Evolutionary conservation across 805 yeast genomes (phyloP).

Genomic region (Ogataea pignaliae): DNA sequence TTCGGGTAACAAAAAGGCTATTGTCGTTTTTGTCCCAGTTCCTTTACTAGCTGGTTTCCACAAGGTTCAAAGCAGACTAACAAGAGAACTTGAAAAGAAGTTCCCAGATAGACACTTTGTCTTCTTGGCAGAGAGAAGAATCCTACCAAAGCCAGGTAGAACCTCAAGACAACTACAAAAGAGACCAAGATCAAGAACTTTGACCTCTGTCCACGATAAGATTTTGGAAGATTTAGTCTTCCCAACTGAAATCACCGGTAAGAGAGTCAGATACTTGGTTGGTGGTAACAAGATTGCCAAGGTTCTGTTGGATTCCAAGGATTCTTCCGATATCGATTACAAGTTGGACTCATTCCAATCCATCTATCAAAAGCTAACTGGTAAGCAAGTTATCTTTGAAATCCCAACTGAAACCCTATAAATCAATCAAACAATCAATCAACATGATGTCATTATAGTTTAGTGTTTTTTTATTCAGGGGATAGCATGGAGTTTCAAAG

Average conservation of each 20-base stretch:
- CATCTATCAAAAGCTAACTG: conserved; percentile 96
- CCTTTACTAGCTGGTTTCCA: conserved; percentile 91
- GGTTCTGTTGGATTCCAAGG: conserved; percentile 97
- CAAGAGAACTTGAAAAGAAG: conserved; percentile 99
- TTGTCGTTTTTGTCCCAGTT: conserved; percentile 96
- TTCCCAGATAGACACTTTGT: conserved; percentile 99
- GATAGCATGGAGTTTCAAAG: no score
- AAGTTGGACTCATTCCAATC: conserved; percentile 99
- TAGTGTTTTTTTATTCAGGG: no score
- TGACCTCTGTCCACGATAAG: conserved; percentile 97
- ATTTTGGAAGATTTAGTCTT: conserved; percentile 97
- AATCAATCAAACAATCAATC: conserved; percentile 20
- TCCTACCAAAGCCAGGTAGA: conserved; percentile 98
- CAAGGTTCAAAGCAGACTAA: conserved; percentile 94
- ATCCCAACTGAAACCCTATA: conserved; percentile 59
- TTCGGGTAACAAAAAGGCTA: conserved; percentile 97
- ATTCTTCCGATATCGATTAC: conserved; percentile 94
- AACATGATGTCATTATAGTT: no score
- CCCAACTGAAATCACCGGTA: conserved; percentile 99
- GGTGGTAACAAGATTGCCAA: conserved; percentile 99
- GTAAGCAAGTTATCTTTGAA: conserved; percentile 99
- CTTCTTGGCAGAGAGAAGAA: conserved; percentile 99
- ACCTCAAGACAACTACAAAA: conserved; percentile 89
- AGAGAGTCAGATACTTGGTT: conserved; percentile 98
- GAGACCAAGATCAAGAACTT: conserved; percentile 99